Conservation (phyloP, 306 rosid genomes). For the Potentilla sterilis region DNA sequence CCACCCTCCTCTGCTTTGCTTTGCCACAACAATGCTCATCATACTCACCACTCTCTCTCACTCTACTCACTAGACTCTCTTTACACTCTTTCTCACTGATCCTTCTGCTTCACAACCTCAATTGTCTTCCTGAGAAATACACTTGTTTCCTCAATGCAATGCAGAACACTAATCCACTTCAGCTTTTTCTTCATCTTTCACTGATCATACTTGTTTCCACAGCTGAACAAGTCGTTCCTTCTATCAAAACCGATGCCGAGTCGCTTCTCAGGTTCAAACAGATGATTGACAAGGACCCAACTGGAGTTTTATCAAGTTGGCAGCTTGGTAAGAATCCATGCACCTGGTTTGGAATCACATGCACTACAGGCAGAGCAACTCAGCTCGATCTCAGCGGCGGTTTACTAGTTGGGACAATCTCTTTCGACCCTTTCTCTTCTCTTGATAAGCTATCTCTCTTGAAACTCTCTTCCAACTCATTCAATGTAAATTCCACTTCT, state of each 20-base stretch:
- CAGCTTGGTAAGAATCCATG: constrained; percentile 53
- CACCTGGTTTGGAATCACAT: constrained; percentile 79
- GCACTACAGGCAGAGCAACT: constrained; percentile 64
- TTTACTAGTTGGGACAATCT: constrained; percentile 44
- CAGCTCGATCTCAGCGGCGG: constrained; percentile 60
- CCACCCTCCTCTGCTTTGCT: constrained; percentile 20
- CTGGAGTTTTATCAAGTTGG: constrained; percentile 64
- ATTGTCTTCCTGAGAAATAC: constrained; percentile 25
- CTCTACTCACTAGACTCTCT: constrained; percentile 31
- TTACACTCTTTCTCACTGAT: constrained; percentile 25
- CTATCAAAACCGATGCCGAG: constrained; percentile 62
- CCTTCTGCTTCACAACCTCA: constrained; percentile 28
- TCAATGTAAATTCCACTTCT: constrained; percentile 71
- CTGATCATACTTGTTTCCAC: constrained; percentile 31
- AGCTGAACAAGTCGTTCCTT: constrained; percentile 39
- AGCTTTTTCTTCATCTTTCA: constrained; percentile 23
- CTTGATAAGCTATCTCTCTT: constrained; percentile 65
- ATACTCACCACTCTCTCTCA: constrained; percentile 53
- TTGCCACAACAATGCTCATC: constrained; percentile 62
- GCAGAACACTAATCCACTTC: constrained; percentile 46
- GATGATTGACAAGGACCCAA: constrained; percentile 63
- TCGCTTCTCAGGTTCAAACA: constrained; percentile 74
- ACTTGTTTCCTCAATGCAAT: constrained; percentile 48
- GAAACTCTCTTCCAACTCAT: constrained; percentile 53
- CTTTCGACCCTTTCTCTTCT: constrained; percentile 60